phyloP scores from a whole-genome alignment of 768 basidiomycete genomes.

The Mycena epipterygia region DNA sequence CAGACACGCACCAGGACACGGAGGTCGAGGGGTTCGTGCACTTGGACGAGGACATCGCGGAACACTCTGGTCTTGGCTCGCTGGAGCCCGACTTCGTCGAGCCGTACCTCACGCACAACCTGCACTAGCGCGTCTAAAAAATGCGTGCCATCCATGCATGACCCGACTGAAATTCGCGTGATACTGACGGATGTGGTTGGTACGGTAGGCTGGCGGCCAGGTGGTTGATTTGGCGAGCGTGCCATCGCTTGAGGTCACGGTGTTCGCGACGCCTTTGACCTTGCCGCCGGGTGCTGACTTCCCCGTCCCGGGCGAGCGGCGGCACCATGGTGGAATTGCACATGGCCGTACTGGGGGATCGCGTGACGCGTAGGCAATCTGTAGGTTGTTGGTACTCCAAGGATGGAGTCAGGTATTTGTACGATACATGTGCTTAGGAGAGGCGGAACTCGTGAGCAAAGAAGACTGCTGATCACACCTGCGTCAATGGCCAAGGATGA shows the following conservation, averaged over 20 bases:
- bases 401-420: conserved; percentile 1
- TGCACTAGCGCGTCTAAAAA: conserved; percentile 59
- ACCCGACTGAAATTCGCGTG: neutral
- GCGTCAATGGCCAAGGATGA: no score
- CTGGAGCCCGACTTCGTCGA: conserved; percentile 54
- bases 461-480: no score
- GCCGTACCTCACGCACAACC: conserved; percentile 55
- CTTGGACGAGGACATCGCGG: conserved; percentile 52
- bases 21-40: conserved; percentile 61
- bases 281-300: conserved; percentile 45
- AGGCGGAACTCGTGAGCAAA: no score
- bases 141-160: conserved; percentile 45
- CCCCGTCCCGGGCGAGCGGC: conserved; percentile 36
- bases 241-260: conserved; percentile 45
- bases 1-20: conserved; percentile 49
- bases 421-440: neutral
- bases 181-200: neutral
- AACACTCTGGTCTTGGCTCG: conserved; percentile 46
- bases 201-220: conserved; percentile 26
- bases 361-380: conserved; percentile 10
- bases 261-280: conserved; percentile 44
- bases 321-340: conserved; percentile 30
- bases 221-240: conserved; percentile 24
- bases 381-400: no score
- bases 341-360: conserved; percentile 42